Conservation (phyloP, 2,329 filamentous ascomycete species). For the Penicillium paneum region DNA sequence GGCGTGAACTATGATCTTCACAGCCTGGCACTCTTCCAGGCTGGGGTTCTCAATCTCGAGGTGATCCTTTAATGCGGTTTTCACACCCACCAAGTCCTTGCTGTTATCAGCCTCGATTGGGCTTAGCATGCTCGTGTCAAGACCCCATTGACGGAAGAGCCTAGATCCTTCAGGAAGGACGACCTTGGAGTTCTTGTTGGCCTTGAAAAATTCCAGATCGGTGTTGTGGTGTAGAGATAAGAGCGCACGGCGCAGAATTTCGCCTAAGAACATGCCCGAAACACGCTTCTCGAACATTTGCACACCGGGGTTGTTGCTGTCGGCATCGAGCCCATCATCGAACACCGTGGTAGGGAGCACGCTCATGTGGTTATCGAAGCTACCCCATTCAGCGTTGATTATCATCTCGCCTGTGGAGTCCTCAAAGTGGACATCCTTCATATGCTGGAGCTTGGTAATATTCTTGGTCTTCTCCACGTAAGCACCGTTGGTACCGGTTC, state of each 20-base stretch:
- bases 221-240: constrained; percentile 68
- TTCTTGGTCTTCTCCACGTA: constrained; percentile 90
- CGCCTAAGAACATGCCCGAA: constrained; percentile 96
- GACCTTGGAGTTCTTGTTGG: constrained; percentile 71
- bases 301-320: constrained; percentile 84
- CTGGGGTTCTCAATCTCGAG: constrained; percentile 74
- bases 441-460: constrained; percentile 68
- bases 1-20: constrained; percentile 77
- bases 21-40: constrained; percentile 79
- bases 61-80: constrained; percentile 72
- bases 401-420: constrained; percentile 88
- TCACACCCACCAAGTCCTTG: constrained; percentile 66
- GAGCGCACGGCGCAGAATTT: constrained; percentile 79
- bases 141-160: constrained; percentile 77
- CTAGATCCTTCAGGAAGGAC: constrained; percentile 62
- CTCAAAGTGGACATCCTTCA: constrained; percentile 63
- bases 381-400: constrained; percentile 97
- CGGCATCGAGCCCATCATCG: constrained; percentile 72
- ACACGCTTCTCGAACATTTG: constrained; percentile 99
- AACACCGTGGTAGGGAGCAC: constrained; percentile 83
- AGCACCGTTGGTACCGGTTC: constrained; percentile 94
- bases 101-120: constrained; percentile 78
- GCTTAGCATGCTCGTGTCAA: constrained; percentile 88
- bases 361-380: constrained; percentile 90
- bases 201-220: constrained; percentile 68